These are phyloP conservation scores for Dendrobium chrysotoxum DNA, from an alignment of 106 monocot genomes.

Conservation along the genomic window DNA sequence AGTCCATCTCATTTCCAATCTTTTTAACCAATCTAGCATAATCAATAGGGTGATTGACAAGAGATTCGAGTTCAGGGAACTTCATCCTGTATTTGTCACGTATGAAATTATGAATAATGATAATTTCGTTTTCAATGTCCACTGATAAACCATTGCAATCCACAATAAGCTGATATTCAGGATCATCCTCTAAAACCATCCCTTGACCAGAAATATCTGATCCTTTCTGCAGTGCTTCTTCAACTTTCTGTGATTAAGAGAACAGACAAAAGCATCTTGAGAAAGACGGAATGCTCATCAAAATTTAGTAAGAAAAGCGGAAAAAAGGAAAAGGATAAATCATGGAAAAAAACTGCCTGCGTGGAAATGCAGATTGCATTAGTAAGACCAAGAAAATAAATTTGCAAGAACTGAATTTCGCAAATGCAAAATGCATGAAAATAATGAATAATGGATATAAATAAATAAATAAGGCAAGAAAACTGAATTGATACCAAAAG, in stretches of 20 bases:
- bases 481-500: background rate
- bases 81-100: slow-evolving; percentile 91
- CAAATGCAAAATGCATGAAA: background rate
- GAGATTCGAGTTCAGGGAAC: slow-evolving; percentile 96
- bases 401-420: background rate
- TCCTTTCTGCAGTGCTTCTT: slow-evolving; percentile 71
- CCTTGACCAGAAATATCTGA: slow-evolving; percentile 45
- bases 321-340: background rate
- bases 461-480: background rate
- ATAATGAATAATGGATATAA: background rate
- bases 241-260: slow-evolving; percentile 69
- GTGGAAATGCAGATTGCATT: background rate
- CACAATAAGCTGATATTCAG: slow-evolving; percentile 92
- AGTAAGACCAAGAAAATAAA: background rate
- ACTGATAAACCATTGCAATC: slow-evolving; percentile 97
- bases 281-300: background rate
- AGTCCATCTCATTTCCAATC: slow-evolving; percentile 91
- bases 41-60: slow-evolving; percentile 92
- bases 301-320: background rate
- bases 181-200: slow-evolving; percentile 78
- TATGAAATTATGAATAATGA: slow-evolving; percentile 98
- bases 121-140: slow-evolving; percentile 92
- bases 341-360: background rate
- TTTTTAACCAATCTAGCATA: slow-evolving; percentile 97
- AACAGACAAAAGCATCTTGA: background rate